Evolutionary conservation across 371 early-diverging fungal genomes (phyloP).

Genomic region (Coemansia sp.): DNA sequence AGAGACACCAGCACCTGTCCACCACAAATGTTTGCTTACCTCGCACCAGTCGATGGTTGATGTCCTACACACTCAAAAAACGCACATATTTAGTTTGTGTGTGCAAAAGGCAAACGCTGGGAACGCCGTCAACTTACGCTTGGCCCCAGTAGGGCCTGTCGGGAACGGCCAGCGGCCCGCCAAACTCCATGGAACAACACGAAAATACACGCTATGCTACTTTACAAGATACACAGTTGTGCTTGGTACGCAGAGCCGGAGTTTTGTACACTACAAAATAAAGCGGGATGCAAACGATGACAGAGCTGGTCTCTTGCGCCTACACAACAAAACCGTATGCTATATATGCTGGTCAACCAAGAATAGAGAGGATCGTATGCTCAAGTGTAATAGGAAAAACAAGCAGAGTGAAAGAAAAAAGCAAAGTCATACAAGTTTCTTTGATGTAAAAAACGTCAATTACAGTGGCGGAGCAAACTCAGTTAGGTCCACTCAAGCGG

Average conservation of each 20-base stretch:
- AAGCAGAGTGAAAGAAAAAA: neutral
- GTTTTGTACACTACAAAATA: no score
- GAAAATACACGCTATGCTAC: no score
- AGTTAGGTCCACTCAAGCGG: neutral
- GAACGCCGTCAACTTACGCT: slow-evolving; percentile 22
- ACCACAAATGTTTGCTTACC: slow-evolving; percentile 52
- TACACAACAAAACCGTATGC: no score
- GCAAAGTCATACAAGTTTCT: neutral
- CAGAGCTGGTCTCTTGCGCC: no score
- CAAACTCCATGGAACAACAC: slow-evolving; percentile 9
- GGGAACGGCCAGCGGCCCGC: slow-evolving; percentile 3
- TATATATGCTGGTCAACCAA: no score
- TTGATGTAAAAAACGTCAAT: neutral
- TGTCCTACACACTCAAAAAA: slow-evolving; percentile 54
- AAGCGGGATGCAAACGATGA: no score
- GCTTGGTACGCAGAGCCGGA: no score
- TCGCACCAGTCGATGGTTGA: slow-evolving; percentile 60
- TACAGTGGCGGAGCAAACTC: neutral
- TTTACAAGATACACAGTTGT: no score
- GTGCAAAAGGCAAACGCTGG: neutral
- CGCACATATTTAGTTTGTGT: slow-evolving; percentile 60
- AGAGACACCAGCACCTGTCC: no score
- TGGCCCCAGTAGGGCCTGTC: slow-evolving; percentile 29
- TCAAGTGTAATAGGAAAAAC: neutral
- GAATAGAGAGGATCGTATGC: no score